A percentile compares a stretch with the other conserved stretches of the same genome.
phyloP scores from a whole-genome alignment of 192 early-diverging fungal genomes.

The Radiomyces spectabilis region DNA sequence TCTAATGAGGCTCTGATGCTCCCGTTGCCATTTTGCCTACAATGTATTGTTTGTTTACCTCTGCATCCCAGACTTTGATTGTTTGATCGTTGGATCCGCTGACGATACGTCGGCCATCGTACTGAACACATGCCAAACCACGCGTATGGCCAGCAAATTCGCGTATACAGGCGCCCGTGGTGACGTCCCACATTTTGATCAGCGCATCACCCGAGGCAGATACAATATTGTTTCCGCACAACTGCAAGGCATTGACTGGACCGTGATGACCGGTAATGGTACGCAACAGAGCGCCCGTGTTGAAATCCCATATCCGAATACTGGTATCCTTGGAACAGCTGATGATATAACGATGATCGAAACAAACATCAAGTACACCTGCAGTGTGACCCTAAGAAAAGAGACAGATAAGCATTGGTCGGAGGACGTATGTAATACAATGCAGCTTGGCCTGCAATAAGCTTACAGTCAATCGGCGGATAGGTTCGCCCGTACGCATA shows the following conservation, averaged over 20 bases:
- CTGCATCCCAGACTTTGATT: conserved; percentile 73
- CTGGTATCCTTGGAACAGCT: conserved; percentile 93
- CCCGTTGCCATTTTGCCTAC: not conserved
- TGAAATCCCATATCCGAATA: conserved; percentile 81
- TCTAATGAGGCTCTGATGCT: not conserved
- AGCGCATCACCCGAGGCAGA: conserved; percentile 82
- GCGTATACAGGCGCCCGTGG: conserved; percentile 57
- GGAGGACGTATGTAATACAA: too few relatives aligned
- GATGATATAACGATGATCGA: conserved; percentile 70
- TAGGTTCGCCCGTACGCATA: conserved; percentile 36
- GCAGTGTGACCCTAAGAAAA: conserved; percentile 59
- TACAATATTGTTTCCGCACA: conserved; percentile 57
- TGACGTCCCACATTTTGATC: conserved; percentile 74
- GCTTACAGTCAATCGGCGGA: conserved; percentile 40
- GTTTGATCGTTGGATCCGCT: conserved; percentile 78
- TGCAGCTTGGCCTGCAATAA: too few relatives aligned
- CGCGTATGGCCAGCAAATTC: conserved; percentile 72
- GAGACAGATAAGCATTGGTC: too few relatives aligned
- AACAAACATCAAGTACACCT: conserved; percentile 82
- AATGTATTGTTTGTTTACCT: conserved; percentile 3
- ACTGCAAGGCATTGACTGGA: conserved; percentile 91
- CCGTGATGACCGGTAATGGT: conserved; percentile 85
- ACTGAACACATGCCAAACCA: conserved; percentile 88
- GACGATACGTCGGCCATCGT: conserved; percentile 76
- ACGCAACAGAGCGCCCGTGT: conserved; percentile 53